Evolutionary conservation across 140 eudicot species (phyloP).

Genomic region (Flaveria floridana): DNA sequence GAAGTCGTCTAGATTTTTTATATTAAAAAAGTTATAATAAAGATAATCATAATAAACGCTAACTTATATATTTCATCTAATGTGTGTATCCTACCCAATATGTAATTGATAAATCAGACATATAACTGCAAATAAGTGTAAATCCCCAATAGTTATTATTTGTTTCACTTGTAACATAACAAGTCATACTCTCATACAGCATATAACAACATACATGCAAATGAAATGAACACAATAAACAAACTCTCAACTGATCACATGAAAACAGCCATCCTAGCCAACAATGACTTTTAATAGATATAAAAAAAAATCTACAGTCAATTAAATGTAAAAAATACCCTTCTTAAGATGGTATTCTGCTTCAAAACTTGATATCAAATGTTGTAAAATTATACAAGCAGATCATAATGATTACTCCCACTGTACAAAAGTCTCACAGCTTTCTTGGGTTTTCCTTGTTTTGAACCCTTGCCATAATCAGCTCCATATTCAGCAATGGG

Average conservation of each 20-base stretch:
- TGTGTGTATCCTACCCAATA: no score
- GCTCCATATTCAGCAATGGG: constrained; percentile 96
- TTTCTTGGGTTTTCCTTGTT: constrained; percentile 47
- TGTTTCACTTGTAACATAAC: not conserved
- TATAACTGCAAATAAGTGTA: no score
- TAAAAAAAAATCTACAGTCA: not conserved
- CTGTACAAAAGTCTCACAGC: constrained; percentile 83
- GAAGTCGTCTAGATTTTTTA: no score
- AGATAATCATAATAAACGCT: no score
- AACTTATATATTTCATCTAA: no score
- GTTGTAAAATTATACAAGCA: constrained; percentile 45
- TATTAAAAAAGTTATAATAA: no score
- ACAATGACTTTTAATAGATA: not conserved
- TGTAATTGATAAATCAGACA: no score
- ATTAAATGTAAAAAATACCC: constrained; percentile 15
- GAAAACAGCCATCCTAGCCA: not conserved
- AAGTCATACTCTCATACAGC: not conserved
- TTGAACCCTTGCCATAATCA: constrained; percentile 48
- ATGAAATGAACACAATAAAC: not conserved
- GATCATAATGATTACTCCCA: constrained; percentile 92
- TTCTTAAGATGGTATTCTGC: not conserved
- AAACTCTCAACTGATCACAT: not conserved
- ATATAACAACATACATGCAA: not conserved
- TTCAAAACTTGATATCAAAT: not conserved
- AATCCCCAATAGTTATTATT: no score